Conservation (phyloP, 2,329 filamentous ascomycete genomes). For the Trichophyton simii region DNA sequence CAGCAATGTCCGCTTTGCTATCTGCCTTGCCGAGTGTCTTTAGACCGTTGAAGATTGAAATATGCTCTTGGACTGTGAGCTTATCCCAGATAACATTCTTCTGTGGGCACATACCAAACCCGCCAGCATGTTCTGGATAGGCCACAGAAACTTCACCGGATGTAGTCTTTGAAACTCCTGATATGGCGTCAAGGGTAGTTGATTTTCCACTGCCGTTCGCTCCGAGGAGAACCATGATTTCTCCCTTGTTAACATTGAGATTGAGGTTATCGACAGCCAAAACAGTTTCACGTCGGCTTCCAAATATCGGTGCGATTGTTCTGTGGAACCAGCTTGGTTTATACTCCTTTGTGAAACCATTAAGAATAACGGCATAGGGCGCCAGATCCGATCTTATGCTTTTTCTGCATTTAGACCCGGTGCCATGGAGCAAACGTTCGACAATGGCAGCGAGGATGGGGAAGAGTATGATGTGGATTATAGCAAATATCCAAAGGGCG, state of each 20-base stretch:
- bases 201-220: constrained; percentile 87
- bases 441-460: constrained; percentile 62
- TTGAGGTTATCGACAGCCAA: constrained; percentile 65
- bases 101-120: constrained; percentile 77
- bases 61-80: constrained; percentile 73
- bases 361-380: constrained; percentile 53
- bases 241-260: constrained; percentile 58
- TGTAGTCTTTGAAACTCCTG: constrained; percentile 65
- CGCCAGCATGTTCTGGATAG: constrained; percentile 62
- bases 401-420: constrained; percentile 39
- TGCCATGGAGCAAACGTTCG: constrained; percentile 65
- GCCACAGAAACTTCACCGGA: constrained; percentile 67
- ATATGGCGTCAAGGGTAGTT: constrained; percentile 78
- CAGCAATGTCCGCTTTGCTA: constrained; percentile 45
- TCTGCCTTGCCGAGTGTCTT: constrained; percentile 53
- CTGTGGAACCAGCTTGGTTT: constrained; percentile 49
- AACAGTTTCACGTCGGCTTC: constrained; percentile 50
- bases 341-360: constrained; percentile 68
- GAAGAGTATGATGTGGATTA: constrained; percentile 66
- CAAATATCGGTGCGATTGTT: constrained; percentile 27
- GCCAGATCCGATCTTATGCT: constrained; percentile 10
- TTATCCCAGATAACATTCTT: constrained; percentile 92
- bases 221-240: constrained; percentile 75
- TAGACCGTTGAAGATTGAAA: constrained; percentile 68
- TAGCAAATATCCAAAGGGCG: constrained; percentile 62